Evolutionary conservation across 805 yeast species (phyloP).

Genomic region (Barnettozyma populi): DNA sequence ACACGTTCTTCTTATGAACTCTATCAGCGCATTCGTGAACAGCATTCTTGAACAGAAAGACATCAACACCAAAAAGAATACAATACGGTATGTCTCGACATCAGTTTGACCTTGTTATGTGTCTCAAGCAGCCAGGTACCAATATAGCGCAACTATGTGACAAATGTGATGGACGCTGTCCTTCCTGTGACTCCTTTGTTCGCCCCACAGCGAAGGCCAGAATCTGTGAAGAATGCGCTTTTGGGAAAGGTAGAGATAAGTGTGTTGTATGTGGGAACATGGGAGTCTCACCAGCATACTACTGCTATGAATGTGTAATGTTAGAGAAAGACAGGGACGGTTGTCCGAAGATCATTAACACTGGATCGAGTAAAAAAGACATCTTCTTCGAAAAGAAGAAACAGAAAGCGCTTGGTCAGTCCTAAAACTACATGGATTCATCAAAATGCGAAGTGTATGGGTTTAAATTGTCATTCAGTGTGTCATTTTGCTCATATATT

Average conservation of each 20-base stretch:
- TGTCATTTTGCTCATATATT: neutral
- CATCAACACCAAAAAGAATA: too few relatives aligned
- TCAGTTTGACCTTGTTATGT: conserved; percentile 77
- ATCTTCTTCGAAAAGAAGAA: conserved; percentile 54
- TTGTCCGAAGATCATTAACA: conserved; percentile 77
- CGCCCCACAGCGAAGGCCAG: conserved; percentile 61
- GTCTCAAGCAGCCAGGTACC: conserved; percentile 82
- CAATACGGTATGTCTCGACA: conserved; percentile 67
- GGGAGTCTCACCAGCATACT: conserved; percentile 68
- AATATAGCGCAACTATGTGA: conserved; percentile 67
- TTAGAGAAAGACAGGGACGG: conserved; percentile 85
- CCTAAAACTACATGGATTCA: neutral
- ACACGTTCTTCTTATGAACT: neutral
- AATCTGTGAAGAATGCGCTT: conserved; percentile 82
- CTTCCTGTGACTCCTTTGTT: conserved; percentile 82
- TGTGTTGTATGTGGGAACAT: conserved; percentile 76
- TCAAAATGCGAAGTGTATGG: neutral
- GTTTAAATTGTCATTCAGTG: neutral
- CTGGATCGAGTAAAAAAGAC: conserved; percentile 74
- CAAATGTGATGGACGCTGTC: conserved; percentile 89
- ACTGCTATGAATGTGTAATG: conserved; percentile 80
- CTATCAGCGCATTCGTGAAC: too few relatives aligned
- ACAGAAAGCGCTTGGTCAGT: conserved; percentile 13
- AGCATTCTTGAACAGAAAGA: too few relatives aligned
- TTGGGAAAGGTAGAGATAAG: conserved; percentile 54